These are phyloP conservation scores for Dalechampia spathulata DNA, from an alignment of 441 rosid genomes.

Conservation along the genomic window DNA sequence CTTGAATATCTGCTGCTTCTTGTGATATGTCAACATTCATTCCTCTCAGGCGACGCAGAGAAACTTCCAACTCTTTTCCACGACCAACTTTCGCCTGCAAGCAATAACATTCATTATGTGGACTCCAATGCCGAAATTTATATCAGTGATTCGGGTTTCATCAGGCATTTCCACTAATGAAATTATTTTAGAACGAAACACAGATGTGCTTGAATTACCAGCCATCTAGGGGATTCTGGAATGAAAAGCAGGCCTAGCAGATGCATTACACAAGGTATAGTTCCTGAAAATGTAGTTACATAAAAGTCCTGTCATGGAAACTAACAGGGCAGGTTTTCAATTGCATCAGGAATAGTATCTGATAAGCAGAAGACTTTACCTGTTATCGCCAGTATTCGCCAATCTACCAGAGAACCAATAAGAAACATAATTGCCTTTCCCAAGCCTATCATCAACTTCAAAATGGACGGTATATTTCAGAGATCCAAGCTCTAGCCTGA, in stretches of 20 bases:
- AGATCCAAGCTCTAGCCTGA: too few relatives aligned
- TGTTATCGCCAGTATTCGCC: conserved; percentile 1
- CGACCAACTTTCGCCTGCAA: conserved; percentile 40
- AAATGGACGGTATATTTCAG: too few relatives aligned
- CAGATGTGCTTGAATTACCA: conserved; percentile 54
- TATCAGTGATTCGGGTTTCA: too few relatives aligned
- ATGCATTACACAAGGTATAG: conserved; percentile 41
- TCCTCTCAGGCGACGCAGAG: conserved; percentile 50
- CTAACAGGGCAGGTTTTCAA: too few relatives aligned
- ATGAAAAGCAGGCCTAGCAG: conserved; percentile 37
- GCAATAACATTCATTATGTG: too few relatives aligned
- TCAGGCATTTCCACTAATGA: too few relatives aligned
- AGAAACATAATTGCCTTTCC: conserved; percentile 5
- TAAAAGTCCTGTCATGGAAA: too few relatives aligned
- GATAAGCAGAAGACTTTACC: neutral
- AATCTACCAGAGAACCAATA: conserved; percentile 1
- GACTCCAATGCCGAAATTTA: too few relatives aligned
- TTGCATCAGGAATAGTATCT: too few relatives aligned
- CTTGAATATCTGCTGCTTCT: conserved; percentile 49
- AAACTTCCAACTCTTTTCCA: conserved; percentile 32
- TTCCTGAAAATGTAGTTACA: conserved; percentile 33
- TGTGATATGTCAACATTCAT: conserved; percentile 30
- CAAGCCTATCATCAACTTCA: conserved; percentile 3
- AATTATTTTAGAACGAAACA: too few relatives aligned
- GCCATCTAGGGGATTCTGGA: conserved; percentile 75